A percentile compares a stretch with the other conserved stretches of the same genome.
Conservation (phyloP, 192 early-diverging fungal genomes). For the Coemansia sp. region DNA sequence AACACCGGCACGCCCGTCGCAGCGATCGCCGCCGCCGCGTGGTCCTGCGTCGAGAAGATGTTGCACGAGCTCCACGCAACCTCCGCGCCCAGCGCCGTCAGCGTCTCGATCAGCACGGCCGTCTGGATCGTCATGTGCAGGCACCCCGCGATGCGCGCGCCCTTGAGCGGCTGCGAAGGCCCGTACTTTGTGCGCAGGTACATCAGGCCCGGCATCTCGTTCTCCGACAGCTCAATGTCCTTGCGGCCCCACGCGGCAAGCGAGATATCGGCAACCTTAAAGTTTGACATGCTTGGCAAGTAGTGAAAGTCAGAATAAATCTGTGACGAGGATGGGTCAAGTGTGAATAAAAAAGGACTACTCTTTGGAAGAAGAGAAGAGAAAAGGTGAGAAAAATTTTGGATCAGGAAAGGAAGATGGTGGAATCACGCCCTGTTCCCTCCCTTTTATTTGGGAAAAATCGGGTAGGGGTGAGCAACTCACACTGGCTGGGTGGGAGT, state of each 20-base stretch:
- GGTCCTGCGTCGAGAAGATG: constrained; percentile 99
- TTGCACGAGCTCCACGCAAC: constrained; percentile 86
- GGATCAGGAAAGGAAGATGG: background rate
- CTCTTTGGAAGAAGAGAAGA: background rate
- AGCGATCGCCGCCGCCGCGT: constrained; percentile 97
- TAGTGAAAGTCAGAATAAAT: constrained; percentile 1
- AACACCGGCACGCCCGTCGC: constrained; percentile 94
- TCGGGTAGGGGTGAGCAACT: background rate
- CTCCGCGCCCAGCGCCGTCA: constrained; percentile 92
- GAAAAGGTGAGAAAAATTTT: background rate
- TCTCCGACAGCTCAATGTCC: constrained; percentile 92
- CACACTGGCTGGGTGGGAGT: background rate
- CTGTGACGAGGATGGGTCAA: background rate
- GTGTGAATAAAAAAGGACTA: background rate
- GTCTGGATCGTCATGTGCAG: constrained; percentile 99
- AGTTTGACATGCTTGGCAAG: constrained; percentile 35
- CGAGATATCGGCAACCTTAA: constrained; percentile 82
- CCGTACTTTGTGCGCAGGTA: constrained; percentile 91
- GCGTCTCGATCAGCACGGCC: constrained; percentile 96
- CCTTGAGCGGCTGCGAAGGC: constrained; percentile 81
- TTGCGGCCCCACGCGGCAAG: constrained; percentile 97
- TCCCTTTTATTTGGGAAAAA: background rate
- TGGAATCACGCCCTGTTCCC: background rate
- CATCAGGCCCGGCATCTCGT: constrained; percentile 99
- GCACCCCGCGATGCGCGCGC: constrained; percentile 96